These are phyloP conservation scores for Leccinum holopus DNA, from an alignment of 1,284 basidiomycete genomes.

Conservation along the genomic window DNA sequence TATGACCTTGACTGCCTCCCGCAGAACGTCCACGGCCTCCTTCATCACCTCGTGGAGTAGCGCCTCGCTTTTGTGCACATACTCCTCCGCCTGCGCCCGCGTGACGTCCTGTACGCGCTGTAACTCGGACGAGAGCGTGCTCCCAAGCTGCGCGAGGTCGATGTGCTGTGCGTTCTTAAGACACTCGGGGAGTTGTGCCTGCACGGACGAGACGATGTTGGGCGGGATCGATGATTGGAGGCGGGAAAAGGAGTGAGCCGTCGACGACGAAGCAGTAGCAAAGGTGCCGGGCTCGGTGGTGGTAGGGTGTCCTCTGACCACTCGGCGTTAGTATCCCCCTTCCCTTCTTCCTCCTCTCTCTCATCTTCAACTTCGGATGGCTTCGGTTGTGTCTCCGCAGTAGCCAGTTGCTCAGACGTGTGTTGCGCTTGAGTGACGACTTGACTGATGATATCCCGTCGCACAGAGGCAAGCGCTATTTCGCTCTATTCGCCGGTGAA, in stretches of 20 bases:
- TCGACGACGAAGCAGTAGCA: constrained; percentile 20
- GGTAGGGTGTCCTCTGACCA: constrained; percentile 28
- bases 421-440: constrained; percentile 83
- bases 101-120: constrained; percentile 72
- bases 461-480: constrained; percentile 65
- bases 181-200: constrained; percentile 64
- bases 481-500: constrained; percentile 57
- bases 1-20: constrained; percentile 84
- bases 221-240: constrained; percentile 72
- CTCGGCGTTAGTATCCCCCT: constrained; percentile 6
- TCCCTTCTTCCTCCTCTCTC: constrained; percentile 6
- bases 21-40: too few relatives aligned
- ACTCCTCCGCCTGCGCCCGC: constrained; percentile 77
- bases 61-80: constrained; percentile 76
- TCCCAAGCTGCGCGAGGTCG: constrained; percentile 65
- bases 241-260: constrained; percentile 55
- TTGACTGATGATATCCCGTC: constrained; percentile 68
- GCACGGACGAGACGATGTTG: constrained; percentile 67
- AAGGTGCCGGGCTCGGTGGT: constrained; percentile 22
- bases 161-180: constrained; percentile 61
- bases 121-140: constrained; percentile 67
- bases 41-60: constrained; percentile 57
- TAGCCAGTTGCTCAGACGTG: constrained; percentile 60
- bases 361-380: constrained; percentile 12
- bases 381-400: constrained; percentile 25